Conservation (phyloP, 192 early-diverging fungal species). For the Thamnidium elegans region DNA sequence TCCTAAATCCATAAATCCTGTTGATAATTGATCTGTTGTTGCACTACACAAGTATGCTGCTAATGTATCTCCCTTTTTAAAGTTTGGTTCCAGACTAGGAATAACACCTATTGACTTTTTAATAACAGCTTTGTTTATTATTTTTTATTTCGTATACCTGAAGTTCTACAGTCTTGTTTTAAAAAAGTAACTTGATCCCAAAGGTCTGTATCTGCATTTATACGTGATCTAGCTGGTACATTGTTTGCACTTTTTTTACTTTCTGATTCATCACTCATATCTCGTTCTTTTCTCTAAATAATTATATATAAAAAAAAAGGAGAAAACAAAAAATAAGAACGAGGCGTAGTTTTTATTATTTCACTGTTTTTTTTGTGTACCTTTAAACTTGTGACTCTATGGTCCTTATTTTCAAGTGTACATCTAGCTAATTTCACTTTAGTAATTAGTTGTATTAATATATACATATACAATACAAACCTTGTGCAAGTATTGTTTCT, state of each 20-base stretch:
- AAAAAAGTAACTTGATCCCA: neutral
- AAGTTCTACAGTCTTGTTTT: neutral
- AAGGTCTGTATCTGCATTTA: neutral
- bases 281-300: too few species aligned
- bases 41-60: constrained; percentile 28
- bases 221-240: neutral
- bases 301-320: too few species aligned
- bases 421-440: neutral
- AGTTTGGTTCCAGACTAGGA: neutral
- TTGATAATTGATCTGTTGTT: constrained; percentile 25
- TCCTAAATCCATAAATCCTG: constrained; percentile 44
- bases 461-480: neutral
- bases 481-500: neutral
- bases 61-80: constrained; percentile 19
- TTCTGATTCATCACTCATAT: too few species aligned
- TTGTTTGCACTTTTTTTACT: too few species aligned
- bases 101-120: constrained; percentile 4
- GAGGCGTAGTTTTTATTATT: neutral
- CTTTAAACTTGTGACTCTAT: neutral
- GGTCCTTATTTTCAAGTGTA: neutral
- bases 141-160: neutral
- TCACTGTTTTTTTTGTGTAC: neutral
- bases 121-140: too few species aligned
- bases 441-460: neutral
- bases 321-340: neutral